Percentiles rank a stretch among this genome's conserved stretches.
phyloP scores from a whole-genome alignment of 306 rosid species.

The Astragalus glycyphyllos region DNA sequence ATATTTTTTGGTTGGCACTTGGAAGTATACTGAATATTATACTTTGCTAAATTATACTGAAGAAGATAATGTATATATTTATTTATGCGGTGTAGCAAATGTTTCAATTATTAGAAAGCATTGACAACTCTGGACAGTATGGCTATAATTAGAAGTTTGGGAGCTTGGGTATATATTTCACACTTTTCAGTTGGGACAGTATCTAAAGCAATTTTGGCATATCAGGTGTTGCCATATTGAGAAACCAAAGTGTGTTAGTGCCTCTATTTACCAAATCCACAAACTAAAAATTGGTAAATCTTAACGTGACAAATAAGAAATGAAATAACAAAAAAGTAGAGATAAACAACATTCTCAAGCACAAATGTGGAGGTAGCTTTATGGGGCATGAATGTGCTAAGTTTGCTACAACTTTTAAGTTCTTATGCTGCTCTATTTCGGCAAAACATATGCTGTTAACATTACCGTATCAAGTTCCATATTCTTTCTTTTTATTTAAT shows the following conservation, averaged over 20 bases:
- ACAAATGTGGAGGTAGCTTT: conserved; percentile 21
- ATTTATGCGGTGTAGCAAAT: conserved; percentile 1
- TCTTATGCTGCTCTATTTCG: conserved; percentile 9
- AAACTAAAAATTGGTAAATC: conserved; percentile 6
- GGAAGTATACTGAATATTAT: not conserved
- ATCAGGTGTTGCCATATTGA: conserved; percentile 20
- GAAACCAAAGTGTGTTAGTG: conserved; percentile 29
- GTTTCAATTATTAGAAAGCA: conserved; percentile 18
- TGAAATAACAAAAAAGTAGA: not conserved
- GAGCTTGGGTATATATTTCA: conserved; percentile 16
- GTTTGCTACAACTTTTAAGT: conserved; percentile 27
- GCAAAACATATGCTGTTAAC: conserved; percentile 19
- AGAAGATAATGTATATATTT: no score
- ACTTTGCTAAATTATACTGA: no score
- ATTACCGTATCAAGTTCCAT: conserved; percentile 9
- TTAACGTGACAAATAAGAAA: not conserved
- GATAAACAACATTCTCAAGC: conserved; percentile 10
- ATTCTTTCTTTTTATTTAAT: conserved; percentile 19
- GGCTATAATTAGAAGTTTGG: not conserved
- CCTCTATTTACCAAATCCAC: conserved; percentile 8
- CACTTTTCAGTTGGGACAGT: not conserved
- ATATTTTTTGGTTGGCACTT: conserved; percentile 18
- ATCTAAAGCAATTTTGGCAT: conserved; percentile 31
- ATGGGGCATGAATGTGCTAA: conserved; percentile 23
- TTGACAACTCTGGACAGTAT: conserved; percentile 17